Conservation (phyloP, 495 filamentous ascomycete genomes). For the Penicillium flavigenum region DNA sequence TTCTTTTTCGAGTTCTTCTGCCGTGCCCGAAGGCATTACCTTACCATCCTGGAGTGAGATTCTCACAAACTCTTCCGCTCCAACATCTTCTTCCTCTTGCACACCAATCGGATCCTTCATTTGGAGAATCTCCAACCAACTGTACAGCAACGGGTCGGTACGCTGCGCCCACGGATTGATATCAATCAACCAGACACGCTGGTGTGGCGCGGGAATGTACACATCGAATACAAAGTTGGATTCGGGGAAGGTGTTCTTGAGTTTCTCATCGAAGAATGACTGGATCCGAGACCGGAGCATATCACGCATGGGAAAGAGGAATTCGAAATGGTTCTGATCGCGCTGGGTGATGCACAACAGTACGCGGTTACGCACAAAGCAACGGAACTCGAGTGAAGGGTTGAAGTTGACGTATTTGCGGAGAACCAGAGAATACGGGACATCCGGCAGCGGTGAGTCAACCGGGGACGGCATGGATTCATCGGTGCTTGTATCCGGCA, state of each 20-base stretch:
- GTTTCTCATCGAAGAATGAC: constrained; percentile 68
- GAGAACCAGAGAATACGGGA: constrained; percentile 71
- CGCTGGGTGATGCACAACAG: constrained; percentile 85
- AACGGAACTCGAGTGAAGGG: constrained; percentile 88
- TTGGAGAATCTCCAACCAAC: constrained; percentile 81
- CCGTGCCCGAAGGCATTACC: constrained; percentile 11
- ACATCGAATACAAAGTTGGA: constrained; percentile 83
- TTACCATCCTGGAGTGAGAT: constrained; percentile 39
- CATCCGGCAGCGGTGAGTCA: constrained; percentile 30
- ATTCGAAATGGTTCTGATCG: constrained; percentile 86
- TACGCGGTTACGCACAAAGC: constrained; percentile 78
- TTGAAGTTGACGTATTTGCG: constrained; percentile 85
- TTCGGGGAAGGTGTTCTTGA: constrained; percentile 80
- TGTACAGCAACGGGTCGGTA: constrained; percentile 87
- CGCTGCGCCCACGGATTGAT: constrained; percentile 92
- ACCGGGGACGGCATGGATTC: constrained; percentile 2
- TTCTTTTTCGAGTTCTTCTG: constrained; percentile 24
- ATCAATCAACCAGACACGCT: constrained; percentile 82
- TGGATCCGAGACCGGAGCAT: constrained; percentile 61
- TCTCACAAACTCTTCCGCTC: constrained; percentile 39
- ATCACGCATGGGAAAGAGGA: constrained; percentile 64
- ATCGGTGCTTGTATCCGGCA: constrained; percentile 33
- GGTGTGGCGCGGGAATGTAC: constrained; percentile 78
- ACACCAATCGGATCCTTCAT: constrained; percentile 57
- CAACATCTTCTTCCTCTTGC: constrained; percentile 32